phyloP scores from a whole-genome alignment of 305 asterid genomes.

The Fraxinus sp. region DNA sequence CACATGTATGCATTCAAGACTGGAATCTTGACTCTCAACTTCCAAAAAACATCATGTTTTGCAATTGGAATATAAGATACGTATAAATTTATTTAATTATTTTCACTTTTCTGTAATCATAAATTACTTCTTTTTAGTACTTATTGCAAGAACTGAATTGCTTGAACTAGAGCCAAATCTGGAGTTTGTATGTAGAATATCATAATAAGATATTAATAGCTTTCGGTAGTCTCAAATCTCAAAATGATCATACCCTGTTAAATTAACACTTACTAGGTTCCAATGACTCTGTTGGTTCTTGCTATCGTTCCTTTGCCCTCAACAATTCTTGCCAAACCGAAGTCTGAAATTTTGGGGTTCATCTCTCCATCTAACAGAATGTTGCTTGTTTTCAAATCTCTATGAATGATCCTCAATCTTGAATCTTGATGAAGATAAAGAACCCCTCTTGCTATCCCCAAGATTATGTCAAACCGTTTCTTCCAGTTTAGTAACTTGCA shows the following conservation, averaged over 20 bases:
- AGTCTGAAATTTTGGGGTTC: conserved; percentile 74
- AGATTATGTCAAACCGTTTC: conserved; percentile 55
- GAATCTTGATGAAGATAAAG: conserved; percentile 75
- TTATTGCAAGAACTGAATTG: conserved; percentile 32
- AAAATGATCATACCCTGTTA: neutral
- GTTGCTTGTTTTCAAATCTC: conserved; percentile 77
- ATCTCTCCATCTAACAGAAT: conserved; percentile 49
- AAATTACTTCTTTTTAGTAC: neutral
- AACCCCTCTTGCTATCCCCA: conserved; percentile 70
- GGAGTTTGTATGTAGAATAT: neutral
- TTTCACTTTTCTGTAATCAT: neutral
- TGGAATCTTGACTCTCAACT: neutral
- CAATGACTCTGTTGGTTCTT: neutral
- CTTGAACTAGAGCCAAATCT: conserved; percentile 20
- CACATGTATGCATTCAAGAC: neutral
- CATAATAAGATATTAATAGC: neutral
- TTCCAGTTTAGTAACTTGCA: conserved; percentile 50
- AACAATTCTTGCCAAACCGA: conserved; percentile 73
- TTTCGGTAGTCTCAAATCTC: neutral
- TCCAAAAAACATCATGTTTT: neutral
- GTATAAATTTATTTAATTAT: too few relatives aligned
- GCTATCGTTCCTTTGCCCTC: conserved; percentile 74
- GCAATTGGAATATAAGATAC: neutral
- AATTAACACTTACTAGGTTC: neutral
- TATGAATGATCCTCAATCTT: conserved; percentile 71